phyloP scores from a whole-genome alignment of 495 filamentous ascomycete genomes.

The Letharia lupina region DNA sequence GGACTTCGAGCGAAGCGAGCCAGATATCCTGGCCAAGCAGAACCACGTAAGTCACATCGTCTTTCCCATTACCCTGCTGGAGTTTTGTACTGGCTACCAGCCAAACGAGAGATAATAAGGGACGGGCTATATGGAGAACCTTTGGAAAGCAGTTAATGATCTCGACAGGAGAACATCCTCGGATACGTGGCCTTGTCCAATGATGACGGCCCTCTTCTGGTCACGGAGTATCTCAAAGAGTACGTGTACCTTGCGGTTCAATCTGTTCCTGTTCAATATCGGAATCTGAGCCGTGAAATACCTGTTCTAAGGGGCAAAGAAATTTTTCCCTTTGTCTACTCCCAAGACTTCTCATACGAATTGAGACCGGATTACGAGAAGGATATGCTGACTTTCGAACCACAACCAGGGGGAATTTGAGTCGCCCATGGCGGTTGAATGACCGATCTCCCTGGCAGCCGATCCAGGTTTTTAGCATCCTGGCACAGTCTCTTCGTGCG shows the following conservation, averaged over 20 bases:
- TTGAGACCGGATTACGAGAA: no score
- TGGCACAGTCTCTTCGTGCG: not conserved
- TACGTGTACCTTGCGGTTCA: no score
- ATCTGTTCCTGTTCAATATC: no score
- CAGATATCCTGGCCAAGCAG: not conserved
- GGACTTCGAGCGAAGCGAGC: not conserved
- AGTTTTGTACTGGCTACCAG: no score
- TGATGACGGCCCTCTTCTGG: not conserved
- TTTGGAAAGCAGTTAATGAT: not conserved
- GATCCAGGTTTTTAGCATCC: not conserved
- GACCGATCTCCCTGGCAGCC: not conserved
- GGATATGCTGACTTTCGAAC: no score
- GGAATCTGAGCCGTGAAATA: no score
- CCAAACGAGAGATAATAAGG: not conserved
- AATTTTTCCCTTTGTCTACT: no score
- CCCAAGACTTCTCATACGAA: no score
- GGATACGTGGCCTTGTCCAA: not conserved
- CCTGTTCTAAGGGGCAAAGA: no score
- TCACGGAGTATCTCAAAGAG: not conserved
- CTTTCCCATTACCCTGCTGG: not conserved
- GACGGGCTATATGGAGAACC: not conserved
- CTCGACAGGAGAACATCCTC: not conserved
- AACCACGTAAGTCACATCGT: not conserved
- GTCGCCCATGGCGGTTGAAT: not conserved
- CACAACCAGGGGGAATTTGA: not conserved